Evolutionary conservation across 1,284 basidiomycete genomes (phyloP).

Genomic region (Volvariella surrecta): DNA sequence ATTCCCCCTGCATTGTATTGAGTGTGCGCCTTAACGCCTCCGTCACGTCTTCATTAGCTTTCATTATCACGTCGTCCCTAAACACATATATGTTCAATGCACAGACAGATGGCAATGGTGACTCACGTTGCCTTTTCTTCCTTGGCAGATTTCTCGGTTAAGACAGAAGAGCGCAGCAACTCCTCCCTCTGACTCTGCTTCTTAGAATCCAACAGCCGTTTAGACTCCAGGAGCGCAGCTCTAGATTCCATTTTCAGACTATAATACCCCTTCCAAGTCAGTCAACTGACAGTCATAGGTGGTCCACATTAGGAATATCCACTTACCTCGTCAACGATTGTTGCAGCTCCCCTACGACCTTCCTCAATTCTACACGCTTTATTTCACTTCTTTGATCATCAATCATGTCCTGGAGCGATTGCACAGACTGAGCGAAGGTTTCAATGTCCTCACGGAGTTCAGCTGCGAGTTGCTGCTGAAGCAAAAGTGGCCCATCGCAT

Average conservation of each 20-base stretch:
- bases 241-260: conserved; percentile 59
- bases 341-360: conserved; percentile 34
- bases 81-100: conserved; percentile 2
- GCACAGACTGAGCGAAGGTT: conserved; percentile 45
- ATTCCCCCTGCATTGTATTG: conserved; percentile 80
- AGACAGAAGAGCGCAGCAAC: conserved; percentile 43
- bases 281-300: no score
- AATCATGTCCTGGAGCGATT: conserved; percentile 58
- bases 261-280: neutral
- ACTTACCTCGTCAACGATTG: neutral
- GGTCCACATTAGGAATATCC: conserved; percentile 14
- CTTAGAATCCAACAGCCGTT: conserved; percentile 58
- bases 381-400: conserved; percentile 59
- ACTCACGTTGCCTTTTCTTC: conserved; percentile 54
- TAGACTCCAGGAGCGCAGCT: conserved; percentile 59
- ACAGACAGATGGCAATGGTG: neutral
- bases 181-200: conserved; percentile 53
- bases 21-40: conserved; percentile 80
- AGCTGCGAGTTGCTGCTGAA: conserved; percentile 65
- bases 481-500: conserved; percentile 55
- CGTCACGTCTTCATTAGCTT: conserved; percentile 81
- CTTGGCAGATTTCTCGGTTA: conserved; percentile 33
- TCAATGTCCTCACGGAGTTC: conserved; percentile 75
- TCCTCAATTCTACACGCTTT: conserved; percentile 40
- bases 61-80: conserved; percentile 83